phyloP scores from a whole-genome alignment of 2,329 filamentous ascomycete genomes.

The Grosmannia huntii region DNA sequence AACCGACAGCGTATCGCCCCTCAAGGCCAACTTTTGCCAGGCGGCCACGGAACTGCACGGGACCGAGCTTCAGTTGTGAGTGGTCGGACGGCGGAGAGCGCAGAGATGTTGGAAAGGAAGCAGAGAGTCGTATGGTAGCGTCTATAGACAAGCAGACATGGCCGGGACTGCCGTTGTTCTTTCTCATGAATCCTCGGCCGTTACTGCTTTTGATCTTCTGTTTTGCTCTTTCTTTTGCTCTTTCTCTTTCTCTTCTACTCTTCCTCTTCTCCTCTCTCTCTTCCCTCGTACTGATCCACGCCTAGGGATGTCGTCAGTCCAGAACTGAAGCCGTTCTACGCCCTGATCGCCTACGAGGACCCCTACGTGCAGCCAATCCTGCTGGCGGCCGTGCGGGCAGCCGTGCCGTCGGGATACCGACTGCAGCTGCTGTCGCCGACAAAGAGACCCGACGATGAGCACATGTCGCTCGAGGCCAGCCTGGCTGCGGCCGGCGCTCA shows the following conservation, averaged over 20 bases:
- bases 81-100: background rate
- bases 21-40: slow-evolving; percentile 90
- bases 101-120: background rate
- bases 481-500: slow-evolving; percentile 18
- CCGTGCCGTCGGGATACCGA: slow-evolving; percentile 38
- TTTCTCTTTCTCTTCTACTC: no score
- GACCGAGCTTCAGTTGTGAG: slow-evolving; percentile 74
- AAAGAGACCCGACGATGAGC: slow-evolving; percentile 12
- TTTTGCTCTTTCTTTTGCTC: no score
- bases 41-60: slow-evolving; percentile 46
- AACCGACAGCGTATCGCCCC: slow-evolving; percentile 70
- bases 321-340: slow-evolving; percentile 37
- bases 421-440: slow-evolving; percentile 30
- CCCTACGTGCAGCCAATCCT: slow-evolving; percentile 82
- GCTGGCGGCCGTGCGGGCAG: slow-evolving; percentile 51
- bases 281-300: background rate
- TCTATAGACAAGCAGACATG: background rate
- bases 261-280: no score
- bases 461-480: slow-evolving; percentile 23
- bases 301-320: background rate
- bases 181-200: background rate
- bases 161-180: background rate
- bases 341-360: slow-evolving; percentile 74
- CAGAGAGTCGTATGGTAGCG: background rate
- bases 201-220: no score